phyloP scores from a whole-genome alignment of 2,329 filamentous ascomycete genomes.

The Beauveria pseudobassiana region DNA sequence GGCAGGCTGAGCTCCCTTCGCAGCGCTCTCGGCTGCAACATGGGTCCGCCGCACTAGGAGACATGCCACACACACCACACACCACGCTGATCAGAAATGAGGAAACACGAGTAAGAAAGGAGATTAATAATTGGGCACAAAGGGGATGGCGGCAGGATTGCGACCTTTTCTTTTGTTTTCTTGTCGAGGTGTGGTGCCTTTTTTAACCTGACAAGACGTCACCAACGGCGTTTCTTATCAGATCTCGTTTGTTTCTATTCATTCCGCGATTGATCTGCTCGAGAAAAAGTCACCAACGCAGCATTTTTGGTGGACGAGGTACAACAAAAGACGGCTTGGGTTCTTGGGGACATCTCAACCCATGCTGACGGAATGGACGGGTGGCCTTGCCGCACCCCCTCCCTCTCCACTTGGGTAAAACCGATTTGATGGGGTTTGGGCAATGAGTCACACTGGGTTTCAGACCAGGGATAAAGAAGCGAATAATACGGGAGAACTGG shows the following conservation, averaged over 20 bases:
- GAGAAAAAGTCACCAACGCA: background rate
- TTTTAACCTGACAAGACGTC: background rate
- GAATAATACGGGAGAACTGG: background rate
- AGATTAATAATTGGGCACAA: constrained; percentile 1
- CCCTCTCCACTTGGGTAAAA: background rate
- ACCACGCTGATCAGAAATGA: constrained; percentile 8
- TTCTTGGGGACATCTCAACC: background rate
- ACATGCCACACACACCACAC: constrained; percentile 6
- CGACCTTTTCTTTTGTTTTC: background rate
- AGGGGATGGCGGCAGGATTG: background rate
- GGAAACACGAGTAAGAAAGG: constrained; percentile 7
- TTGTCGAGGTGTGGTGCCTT: background rate
- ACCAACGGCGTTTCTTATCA: constrained; percentile 4
- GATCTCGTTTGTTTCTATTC: constrained; percentile 1
- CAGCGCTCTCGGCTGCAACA: background rate
- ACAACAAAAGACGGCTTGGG: background rate
- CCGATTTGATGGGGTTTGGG: constrained; percentile 2
- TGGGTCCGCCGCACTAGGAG: constrained; percentile 4
- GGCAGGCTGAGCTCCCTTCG: background rate
- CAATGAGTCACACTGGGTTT: constrained; percentile 12
- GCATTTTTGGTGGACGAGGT: constrained; percentile 1
- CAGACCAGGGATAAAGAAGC: background rate
- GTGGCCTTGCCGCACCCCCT: background rate
- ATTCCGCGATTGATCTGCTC: background rate
- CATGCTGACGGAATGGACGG: constrained; percentile 2